Base-by-base conservation (phyloP, 1,139 yeast genomes). In the Debaryomyces psychrophilus region DNA sequence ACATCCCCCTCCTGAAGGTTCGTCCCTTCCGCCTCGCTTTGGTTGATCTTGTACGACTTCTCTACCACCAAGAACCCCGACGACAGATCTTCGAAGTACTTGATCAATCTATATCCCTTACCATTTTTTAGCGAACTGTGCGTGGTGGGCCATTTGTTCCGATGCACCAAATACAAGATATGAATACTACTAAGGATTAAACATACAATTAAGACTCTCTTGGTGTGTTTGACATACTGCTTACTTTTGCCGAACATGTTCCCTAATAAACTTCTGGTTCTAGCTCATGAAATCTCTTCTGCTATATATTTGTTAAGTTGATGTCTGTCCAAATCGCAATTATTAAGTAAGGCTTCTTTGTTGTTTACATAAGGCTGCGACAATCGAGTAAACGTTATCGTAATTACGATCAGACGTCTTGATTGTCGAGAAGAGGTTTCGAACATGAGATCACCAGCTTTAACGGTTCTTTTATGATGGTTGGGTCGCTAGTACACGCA, bases 1-100 rank as follows among this genome's bases (percentile, higher is more conserved):
- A 15, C 25, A 8, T 27, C 34, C 26, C 22, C 33, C 18, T 34
- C 20, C n/a, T 25, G 25, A 41, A 12, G 22, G 5, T 36, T 35
- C 3, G 31, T 18, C 33, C 28, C 22, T 7, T 14, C 14, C 6
- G 31, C 31, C 26, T 31, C 34, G 20, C 11, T 31, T 31, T 31
- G n/a, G 28, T 23, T 25, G 18, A 18, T 20, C n/a, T 40, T 20
- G 29, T 37, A 28, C 8, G 41, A 26, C 23, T 40, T 33, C 23
- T 40, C 43, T 7, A 40, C 35, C 41, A 43, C 40, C 37, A 18
- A 20, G 18, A 37, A 9, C 4, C 37, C 45, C 14, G 29, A n/a
- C 27, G 28, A 11, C 27, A 18, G 15, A 12, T 37, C 42, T 15
- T 31, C 29, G 20, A 55, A 53, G 25, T 41, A 41, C 34, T 33